These are phyloP conservation scores for Amphirosellinia nigrospora DNA, from an alignment of 495 filamentous ascomycete genomes.

Conservation along the genomic window DNA sequence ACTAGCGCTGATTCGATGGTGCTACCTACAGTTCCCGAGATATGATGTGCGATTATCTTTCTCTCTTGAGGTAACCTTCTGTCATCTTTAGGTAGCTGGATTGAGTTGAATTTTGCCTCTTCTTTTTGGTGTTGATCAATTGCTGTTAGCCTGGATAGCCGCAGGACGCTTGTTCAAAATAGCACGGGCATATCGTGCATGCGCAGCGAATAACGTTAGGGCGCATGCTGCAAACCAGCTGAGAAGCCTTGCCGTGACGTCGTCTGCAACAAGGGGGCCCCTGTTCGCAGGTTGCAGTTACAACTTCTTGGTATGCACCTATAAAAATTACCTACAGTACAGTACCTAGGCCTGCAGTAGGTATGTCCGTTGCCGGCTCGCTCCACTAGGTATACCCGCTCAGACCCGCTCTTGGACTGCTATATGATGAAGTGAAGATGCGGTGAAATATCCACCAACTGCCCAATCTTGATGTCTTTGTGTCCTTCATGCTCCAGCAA, in stretches of 20 bases:
- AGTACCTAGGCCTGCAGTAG: no score
- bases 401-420: neutral
- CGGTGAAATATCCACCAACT: neutral
- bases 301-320: neutral
- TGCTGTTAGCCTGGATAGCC: neutral
- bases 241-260: slow-evolving; percentile 27
- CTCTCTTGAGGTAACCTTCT: neutral
- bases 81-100: neutral
- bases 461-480: neutral
- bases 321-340: no score
- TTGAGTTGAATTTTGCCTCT: neutral
- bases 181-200: neutral
- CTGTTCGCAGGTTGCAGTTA: slow-evolving; percentile 5
- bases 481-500: neutral
- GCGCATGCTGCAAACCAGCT: slow-evolving; percentile 17
- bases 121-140: neutral
- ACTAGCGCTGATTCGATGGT: slow-evolving; percentile 10
- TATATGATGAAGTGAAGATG: neutral
- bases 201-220: neutral
- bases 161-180: neutral
- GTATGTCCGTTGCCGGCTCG: slow-evolving; percentile 6
- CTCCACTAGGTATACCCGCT: slow-evolving; percentile 9
- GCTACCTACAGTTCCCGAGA: neutral
- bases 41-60: neutral
- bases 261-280: slow-evolving; percentile 15